Evolutionary conservation across 768 basidiomycete genomes (phyloP), one percentile per base, ranked within the genome.

Genomic region (Mycena floridula): DNA sequence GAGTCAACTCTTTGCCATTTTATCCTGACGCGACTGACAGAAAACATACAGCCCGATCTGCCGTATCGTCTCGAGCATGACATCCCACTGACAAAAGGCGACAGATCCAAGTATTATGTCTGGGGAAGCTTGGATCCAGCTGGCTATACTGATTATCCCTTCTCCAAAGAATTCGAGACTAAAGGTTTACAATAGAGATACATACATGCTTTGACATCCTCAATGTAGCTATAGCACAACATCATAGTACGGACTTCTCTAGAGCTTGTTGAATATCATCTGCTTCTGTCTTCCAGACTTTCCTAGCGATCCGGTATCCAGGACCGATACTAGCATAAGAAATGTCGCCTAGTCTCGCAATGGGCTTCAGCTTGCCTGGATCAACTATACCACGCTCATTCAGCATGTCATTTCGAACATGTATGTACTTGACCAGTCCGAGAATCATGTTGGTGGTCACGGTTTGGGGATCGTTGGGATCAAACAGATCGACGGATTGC

Each of bases 261-360:
- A 11, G n/a, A 2, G n/a, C 38, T 5, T 39, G n/a, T 22, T 16
- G 4, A 65, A 66, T 42, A 76, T 73, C 30, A 58, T 71, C 45
- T 59, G 35, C 73, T 76, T 75, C 36, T 57, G 70, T 44, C 59
- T 27, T 73, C 79, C 54, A 88, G 57, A 47, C 76, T 62, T 48
- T 63, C 50, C 65, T 82, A 66, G 42, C 82, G 58, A 69, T 82
- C 71, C 60, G 73, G 70, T 43, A 91, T 64, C 38, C 84, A 38
- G 67, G 61, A 0, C 55, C 57, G 8, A 70, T 44, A 25, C 40
- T 59, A 1, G 55, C 69, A 51, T 78, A 85, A 27, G 64, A 59
- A 36, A 68, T 70, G 11, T 73, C 78, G 9, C 77, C 81, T 45
- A 87, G 57, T 37, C 86, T 64, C 3, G 65, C 69, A 21, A 81